These are phyloP conservation scores for Fusarium abutilonis DNA, from an alignment of 2,329 filamentous ascomycete genomes.

Conservation along the genomic window DNA sequence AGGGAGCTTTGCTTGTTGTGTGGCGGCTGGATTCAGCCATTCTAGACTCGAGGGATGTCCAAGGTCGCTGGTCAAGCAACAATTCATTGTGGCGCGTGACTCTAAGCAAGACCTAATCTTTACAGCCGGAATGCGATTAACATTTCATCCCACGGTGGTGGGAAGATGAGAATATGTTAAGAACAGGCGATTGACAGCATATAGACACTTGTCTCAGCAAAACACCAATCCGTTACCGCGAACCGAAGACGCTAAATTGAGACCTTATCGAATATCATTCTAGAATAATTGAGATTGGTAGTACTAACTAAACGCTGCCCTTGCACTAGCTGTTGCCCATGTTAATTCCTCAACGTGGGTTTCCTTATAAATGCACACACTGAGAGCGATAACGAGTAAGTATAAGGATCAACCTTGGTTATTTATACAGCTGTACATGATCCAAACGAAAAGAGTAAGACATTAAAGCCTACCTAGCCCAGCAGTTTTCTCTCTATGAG, in stretches of 20 bases:
- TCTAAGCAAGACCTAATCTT: constrained; percentile 15
- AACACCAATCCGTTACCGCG: neutral
- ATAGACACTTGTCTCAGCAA: constrained; percentile 18
- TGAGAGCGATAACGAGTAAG: neutral
- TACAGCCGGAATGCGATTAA: constrained; percentile 32
- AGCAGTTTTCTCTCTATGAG: neutral
- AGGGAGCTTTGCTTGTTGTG: constrained; percentile 21
- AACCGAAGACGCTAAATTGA: constrained; percentile 17
- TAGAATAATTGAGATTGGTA: constrained; percentile 20
- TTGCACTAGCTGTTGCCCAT: neutral
- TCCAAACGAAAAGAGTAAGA: neutral
- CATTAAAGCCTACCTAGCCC: neutral
- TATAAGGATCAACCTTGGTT: neutral
- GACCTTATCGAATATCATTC: constrained; percentile 23
- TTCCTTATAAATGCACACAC: neutral
- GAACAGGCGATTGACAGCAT: neutral
- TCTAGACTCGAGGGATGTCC: constrained; percentile 27
- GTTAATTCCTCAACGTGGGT: neutral
- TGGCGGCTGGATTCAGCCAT: constrained; percentile 19
- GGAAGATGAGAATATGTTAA: constrained; percentile 20
- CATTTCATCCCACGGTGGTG: constrained; percentile 20
- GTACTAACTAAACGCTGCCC: neutral
- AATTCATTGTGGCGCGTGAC: constrained; percentile 24
- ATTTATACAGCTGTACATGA: neutral
- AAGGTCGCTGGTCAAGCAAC: constrained; percentile 5